phyloP scores from a whole-genome alignment of 108 stramenopile species.

The Nitzschia putrida region DNA sequence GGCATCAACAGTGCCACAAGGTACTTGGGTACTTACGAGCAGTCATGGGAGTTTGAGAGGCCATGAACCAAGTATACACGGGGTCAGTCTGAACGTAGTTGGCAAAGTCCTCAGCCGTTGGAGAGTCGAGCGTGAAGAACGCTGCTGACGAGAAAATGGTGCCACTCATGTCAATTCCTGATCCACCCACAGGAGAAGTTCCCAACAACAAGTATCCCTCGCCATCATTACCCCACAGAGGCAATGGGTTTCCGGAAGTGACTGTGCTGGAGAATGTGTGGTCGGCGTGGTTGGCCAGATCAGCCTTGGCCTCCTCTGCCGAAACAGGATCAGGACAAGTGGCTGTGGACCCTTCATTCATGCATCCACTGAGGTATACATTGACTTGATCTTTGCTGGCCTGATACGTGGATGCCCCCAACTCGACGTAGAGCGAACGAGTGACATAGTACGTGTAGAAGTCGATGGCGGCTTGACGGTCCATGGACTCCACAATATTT shows the following conservation, averaged over 20 bases:
- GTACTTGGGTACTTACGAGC: conserved; percentile 24
- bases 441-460: conserved; percentile 29
- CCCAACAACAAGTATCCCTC: conserved; percentile 30
- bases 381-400: conserved; percentile 12
- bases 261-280: conserved; percentile 29
- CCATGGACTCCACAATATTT: conserved; percentile 10
- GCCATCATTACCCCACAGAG: conserved; percentile 40
- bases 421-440: conserved; percentile 29
- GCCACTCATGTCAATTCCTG: conserved; percentile 42
- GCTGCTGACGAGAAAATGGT: neutral
- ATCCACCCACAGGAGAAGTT: conserved; percentile 40
- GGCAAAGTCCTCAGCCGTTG: conserved; percentile 7
- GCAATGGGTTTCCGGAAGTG: conserved; percentile 43
- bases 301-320: conserved; percentile 12
- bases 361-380: neutral
- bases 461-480: conserved; percentile 27
- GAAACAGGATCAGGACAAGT: conserved; percentile 12
- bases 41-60: conserved; percentile 29
- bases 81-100: conserved; percentile 28
- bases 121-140: neutral
- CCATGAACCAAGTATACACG: conserved; percentile 45
- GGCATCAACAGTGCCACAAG: too few relatives aligned
- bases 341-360: neutral
- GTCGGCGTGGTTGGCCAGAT: conserved; percentile 39
- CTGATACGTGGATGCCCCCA: conserved; percentile 23